Percentiles rank a stretch among this genome's conserved stretches.
phyloP scores from a whole-genome alignment of 768 basidiomycete species.

The Leucosporidium yakuticum region DNA sequence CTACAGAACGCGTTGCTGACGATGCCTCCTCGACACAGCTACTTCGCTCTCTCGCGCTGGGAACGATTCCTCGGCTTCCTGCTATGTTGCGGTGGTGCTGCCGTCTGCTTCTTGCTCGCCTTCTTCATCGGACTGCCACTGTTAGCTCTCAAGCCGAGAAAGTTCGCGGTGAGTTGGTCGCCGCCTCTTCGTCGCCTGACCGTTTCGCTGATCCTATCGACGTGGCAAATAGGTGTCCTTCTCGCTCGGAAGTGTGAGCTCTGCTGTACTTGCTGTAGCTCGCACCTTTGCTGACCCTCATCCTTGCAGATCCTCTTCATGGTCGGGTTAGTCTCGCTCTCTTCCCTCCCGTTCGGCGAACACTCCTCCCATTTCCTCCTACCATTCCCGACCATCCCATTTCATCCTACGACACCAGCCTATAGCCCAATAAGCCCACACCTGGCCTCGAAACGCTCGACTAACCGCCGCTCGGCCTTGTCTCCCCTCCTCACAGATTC shows the following conservation, averaged over 20 bases:
- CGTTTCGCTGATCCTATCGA: not conserved
- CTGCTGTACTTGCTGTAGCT: not conserved
- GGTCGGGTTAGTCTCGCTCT: slow-evolving; percentile 64
- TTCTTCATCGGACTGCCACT: slow-evolving; percentile 70
- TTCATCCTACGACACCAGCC: not conserved
- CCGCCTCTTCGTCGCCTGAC: slow-evolving; percentile 41
- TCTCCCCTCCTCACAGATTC: slow-evolving; percentile 38
- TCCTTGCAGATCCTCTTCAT: slow-evolving; percentile 65
- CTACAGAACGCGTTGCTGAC: not conserved
- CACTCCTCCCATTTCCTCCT: not conserved
- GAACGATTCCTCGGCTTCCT: slow-evolving; percentile 88
- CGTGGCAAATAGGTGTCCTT: slow-evolving; percentile 39
- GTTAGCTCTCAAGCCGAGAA: slow-evolving; percentile 68
- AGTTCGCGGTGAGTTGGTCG: slow-evolving; percentile 82
- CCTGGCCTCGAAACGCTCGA: not conserved
- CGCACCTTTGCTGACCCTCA: not conserved
- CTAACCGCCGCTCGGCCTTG: not conserved
- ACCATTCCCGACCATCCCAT: not conserved
- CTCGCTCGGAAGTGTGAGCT: slow-evolving; percentile 28
- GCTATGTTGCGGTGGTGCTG: slow-evolving; percentile 79
- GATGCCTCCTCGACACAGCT: slow-evolving; percentile 4
- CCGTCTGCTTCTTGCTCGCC: slow-evolving; percentile 85
- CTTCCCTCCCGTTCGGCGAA: no score
- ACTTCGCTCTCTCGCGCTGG: slow-evolving; percentile 72
- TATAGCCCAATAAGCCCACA: slow-evolving; percentile 3